A percentile compares a stretch with the other conserved stretches of the same genome.
phyloP scores from a whole-genome alignment of 1,139 yeast genomes.

The Eremothecium gossypii region DNA sequence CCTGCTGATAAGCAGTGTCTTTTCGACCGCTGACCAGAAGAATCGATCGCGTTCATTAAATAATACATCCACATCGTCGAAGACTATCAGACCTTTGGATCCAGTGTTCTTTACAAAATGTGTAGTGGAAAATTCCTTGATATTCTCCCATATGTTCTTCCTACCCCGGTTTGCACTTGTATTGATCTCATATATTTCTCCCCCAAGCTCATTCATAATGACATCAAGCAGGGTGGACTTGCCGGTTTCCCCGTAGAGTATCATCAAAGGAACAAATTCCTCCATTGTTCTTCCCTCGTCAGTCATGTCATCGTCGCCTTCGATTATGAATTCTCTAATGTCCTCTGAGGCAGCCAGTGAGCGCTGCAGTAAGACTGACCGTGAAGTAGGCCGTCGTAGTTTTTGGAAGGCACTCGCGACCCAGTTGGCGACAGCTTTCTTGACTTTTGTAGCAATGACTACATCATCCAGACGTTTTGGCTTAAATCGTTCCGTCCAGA shows the following conservation, averaged over 20 bases:
- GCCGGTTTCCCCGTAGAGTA: constrained; percentile 64
- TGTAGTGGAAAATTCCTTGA: constrained; percentile 78
- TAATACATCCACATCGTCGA: constrained; percentile 80
- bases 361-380: constrained; percentile 31
- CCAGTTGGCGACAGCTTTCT: constrained; percentile 38
- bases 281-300: constrained; percentile 17
- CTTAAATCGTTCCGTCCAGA: constrained; percentile 41
- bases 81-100: constrained; percentile 59
- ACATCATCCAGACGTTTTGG: constrained; percentile 36
- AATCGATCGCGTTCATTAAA: constrained; percentile 66
- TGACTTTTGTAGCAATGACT: constrained; percentile 27
- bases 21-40: constrained; percentile 70
- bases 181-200: constrained; percentile 77
- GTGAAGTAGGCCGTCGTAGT: constrained; percentile 30
- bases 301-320: constrained; percentile 24
- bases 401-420: constrained; percentile 39
- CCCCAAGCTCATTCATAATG: constrained; percentile 51
- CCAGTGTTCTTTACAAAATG: constrained; percentile 56
- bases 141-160: constrained; percentile 53
- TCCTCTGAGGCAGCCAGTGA: constrained; percentile 18
- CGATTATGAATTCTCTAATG: constrained; percentile 40
- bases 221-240: constrained; percentile 72
- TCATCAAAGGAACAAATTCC: constrained; percentile 50
- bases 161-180: constrained; percentile 64
- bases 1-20: constrained; percentile 54